Base-by-base conservation (phyloP, 2,329 filamentous ascomycete species). In the Aspergillus persii region DNA sequence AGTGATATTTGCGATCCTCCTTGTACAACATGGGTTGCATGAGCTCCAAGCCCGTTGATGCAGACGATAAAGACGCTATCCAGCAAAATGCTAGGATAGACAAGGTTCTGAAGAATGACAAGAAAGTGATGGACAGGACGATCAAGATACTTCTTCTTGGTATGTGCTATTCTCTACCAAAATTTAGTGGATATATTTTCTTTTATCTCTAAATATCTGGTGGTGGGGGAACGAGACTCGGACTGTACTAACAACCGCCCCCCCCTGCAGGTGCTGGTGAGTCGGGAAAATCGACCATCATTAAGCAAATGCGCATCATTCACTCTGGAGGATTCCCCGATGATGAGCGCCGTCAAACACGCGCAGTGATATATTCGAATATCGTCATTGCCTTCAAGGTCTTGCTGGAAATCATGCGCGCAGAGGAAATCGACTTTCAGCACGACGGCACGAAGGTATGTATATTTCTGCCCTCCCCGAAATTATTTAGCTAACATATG, bases 221-320 rank as follows among this genome's bases (percentile, higher is more conserved):
- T 1, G 15, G n/a, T 12, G 36, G 33, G 33, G 18, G 12, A n/a
- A 15, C 11, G 36, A n/a, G n/a, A 18, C 11, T 47, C n/a, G 26
- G 12, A 8, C 41, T 11, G 12, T 33, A 15, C 23, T 18, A 7
- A 30, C 23, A 30, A 48, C 9, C 4, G 18, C 46, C 18, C 46
- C 18, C 46, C 44, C 64, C 15, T 39, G 12, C 52, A 97, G 93
- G 94, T 76, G 94, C 94, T 69, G 94, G 94, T 73, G 94, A 98
- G 79, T 95, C 90, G 60, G 91, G 94, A 66, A 98, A 98, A 79
- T 97, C 94, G 8, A 98, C 94, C 1, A 93, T 98, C 60, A 86
- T 98, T 66, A 98, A 98, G 81, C 94, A 98, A 82, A 98, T 99
- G 95, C 94, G 94, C 76, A 88, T 99, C 77, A 97, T 99, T 69